These are phyloP conservation scores for Botrytis hyacinthi DNA, from an alignment of 2,329 filamentous ascomycete genomes.

Conservation along the genomic window DNA sequence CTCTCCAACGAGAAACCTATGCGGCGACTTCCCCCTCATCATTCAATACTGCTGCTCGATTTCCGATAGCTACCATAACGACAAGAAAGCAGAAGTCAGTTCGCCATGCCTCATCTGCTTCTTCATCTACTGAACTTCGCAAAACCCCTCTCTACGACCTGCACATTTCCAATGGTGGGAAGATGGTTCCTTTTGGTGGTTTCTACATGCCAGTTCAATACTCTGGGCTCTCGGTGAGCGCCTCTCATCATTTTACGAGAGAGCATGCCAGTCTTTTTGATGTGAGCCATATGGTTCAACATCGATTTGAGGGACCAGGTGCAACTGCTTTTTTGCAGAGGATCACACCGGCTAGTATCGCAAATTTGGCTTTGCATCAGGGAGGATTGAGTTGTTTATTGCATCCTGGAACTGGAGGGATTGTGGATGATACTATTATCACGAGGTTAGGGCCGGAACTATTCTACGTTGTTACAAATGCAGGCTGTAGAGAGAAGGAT, in stretches of 20 bases:
- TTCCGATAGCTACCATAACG: constrained; percentile 8
- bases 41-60: constrained; percentile 17
- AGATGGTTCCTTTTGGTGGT: constrained; percentile 96
- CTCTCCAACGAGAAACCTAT: constrained; percentile 25
- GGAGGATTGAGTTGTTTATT: constrained; percentile 85
- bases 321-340: constrained; percentile 78
- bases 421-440: constrained; percentile 92
- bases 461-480: constrained; percentile 96
- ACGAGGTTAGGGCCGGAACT: constrained; percentile 70
- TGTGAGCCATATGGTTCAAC: constrained; percentile 95
- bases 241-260: constrained; percentile 88
- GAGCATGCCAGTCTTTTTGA: constrained; percentile 89
- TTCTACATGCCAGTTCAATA: constrained; percentile 95
- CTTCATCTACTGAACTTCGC: constrained; percentile 41
- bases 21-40: constrained; percentile 13
- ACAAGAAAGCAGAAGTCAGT: neutral
- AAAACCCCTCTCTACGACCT: constrained; percentile 78
- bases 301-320: constrained; percentile 76
- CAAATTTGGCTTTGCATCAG: constrained; percentile 61
- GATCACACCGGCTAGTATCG: constrained; percentile 75
- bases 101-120: constrained; percentile 29
- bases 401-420: constrained; percentile 77
- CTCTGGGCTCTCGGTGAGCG: constrained; percentile 68
- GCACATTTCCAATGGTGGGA: constrained; percentile 74
- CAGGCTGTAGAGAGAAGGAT: constrained; percentile 87